These are phyloP conservation scores for Cercospora zeina DNA, from an alignment of 2,329 filamentous ascomycete genomes.

Conservation along the genomic window DNA sequence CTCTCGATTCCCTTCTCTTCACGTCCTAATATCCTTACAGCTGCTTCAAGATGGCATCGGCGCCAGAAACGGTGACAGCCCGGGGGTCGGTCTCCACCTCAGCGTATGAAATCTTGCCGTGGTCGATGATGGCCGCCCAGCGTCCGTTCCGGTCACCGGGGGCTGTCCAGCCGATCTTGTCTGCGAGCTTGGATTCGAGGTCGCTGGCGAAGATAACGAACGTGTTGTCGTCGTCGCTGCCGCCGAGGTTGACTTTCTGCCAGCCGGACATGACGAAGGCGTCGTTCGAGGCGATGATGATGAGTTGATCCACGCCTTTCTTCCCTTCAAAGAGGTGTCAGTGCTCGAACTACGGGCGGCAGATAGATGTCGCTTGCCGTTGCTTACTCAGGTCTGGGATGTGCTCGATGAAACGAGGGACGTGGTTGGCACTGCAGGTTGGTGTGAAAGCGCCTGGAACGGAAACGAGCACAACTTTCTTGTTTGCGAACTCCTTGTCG, in stretches of 20 bases:
- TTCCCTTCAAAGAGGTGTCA: slow-evolving; percentile 13
- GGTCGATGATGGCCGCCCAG: slow-evolving; percentile 28
- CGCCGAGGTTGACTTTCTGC: slow-evolving; percentile 29
- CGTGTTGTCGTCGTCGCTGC: slow-evolving; percentile 27
- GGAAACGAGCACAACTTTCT: slow-evolving; percentile 30
- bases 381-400: slow-evolving; percentile 26
- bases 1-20: not conserved
- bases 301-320: slow-evolving; percentile 29
- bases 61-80: slow-evolving; percentile 29
- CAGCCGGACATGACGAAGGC: slow-evolving; percentile 30
- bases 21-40: slow-evolving; percentile 5
- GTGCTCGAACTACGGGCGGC: not conserved
- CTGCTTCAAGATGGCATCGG: slow-evolving; percentile 22
- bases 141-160: slow-evolving; percentile 30
- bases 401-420: slow-evolving; percentile 27
- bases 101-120: slow-evolving; percentile 30
- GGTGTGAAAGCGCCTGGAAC: slow-evolving; percentile 30
- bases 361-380: not conserved
- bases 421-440: slow-evolving; percentile 30
- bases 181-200: slow-evolving; percentile 30
- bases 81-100: slow-evolving; percentile 29
- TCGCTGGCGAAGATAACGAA: slow-evolving; percentile 30
- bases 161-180: slow-evolving; percentile 30
- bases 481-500: slow-evolving; percentile 28
- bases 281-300: slow-evolving; percentile 31